A percentile compares a stretch with the other conserved stretches of the same genome.
These are phyloP conservation scores for Penicillium italicum DNA, from an alignment of 2,329 filamentous ascomycete species.

Conservation along the genomic window DNA sequence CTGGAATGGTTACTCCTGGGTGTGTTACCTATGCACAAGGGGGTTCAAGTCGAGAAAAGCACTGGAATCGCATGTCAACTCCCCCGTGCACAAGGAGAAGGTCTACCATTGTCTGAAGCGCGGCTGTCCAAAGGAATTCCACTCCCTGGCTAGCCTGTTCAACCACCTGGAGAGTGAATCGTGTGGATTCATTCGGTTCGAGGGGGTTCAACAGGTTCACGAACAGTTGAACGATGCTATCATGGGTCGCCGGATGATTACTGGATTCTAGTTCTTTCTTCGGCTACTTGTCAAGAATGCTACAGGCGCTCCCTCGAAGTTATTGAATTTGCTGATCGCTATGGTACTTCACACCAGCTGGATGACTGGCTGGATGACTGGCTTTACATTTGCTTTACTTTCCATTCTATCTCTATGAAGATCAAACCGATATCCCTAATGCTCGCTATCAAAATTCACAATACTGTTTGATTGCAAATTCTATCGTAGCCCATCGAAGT, in stretches of 20 bases:
- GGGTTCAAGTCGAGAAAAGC: constrained; percentile 35
- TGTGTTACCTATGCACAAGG: constrained; percentile 54
- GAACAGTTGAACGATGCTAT: neutral
- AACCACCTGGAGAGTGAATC: constrained; percentile 48
- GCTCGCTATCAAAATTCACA: neutral
- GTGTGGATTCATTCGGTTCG: constrained; percentile 42
- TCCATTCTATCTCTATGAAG: neutral
- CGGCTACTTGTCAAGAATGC: neutral
- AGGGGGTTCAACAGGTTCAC: constrained; percentile 33
- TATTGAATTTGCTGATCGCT: neutral
- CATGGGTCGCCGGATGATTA: neutral
- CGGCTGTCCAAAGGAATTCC: constrained; percentile 38
- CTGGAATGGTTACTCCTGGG: neutral
- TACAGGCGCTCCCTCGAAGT: neutral
- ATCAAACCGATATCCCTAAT: neutral
- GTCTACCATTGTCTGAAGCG: constrained; percentile 46
- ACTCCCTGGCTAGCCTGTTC: constrained; percentile 41
- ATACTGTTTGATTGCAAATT: neutral
- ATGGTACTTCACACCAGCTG: neutral
- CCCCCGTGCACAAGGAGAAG: constrained; percentile 49
- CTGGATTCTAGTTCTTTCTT: neutral
- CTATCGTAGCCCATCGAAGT: neutral
- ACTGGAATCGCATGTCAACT: constrained; percentile 55
- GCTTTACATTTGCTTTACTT: neutral
- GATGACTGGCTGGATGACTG: too few relatives aligned